Conservation (phyloP, 2,329 filamentous ascomycete species). For the Xylariaceae sp. region DNA sequence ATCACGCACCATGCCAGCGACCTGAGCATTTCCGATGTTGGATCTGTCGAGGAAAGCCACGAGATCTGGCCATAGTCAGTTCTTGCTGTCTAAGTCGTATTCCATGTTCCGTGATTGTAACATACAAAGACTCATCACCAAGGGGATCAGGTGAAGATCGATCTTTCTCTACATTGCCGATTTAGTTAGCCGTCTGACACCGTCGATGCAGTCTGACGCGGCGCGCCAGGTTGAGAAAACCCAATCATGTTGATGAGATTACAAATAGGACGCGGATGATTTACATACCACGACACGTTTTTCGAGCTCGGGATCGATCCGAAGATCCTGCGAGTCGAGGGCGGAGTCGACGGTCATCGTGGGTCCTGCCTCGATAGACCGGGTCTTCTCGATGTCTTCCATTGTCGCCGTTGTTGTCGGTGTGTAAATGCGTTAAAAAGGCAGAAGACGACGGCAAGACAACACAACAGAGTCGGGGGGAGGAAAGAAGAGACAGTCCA, state of each 20-base stretch:
- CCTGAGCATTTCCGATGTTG: conserved; percentile 38
- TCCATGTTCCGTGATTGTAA: not conserved
- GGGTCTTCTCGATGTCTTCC: not conserved
- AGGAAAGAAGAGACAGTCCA: not conserved
- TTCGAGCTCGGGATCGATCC: conserved; percentile 13
- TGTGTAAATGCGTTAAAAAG: not conserved
- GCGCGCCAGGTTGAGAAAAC: not conserved
- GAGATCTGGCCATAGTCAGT: conserved; percentile 26
- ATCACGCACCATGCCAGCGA: conserved; percentile 32
- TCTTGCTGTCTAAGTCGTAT: not conserved
- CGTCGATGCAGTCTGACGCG: not conserved
- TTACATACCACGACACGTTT: conserved; percentile 16
- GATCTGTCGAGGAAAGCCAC: conserved; percentile 37
- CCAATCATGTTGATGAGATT: too few relatives aligned
- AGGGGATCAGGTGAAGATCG: conserved; percentile 13
- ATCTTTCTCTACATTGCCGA: conserved; percentile 13
- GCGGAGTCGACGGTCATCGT: not conserved
- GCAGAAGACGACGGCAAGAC: not conserved
- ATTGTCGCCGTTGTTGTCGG: not conserved
- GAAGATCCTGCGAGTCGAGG: conserved; percentile 4
- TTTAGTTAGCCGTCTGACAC: not conserved
- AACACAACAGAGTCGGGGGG: not conserved
- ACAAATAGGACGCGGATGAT: too few relatives aligned
- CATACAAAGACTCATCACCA: conserved; percentile 17
- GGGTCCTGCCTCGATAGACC: not conserved